A percentile compares a stretch with the other conserved stretches of the same genome.
Conservation (phyloP, 345 rosid genomes). For the Schrenkiella parvula region DNA sequence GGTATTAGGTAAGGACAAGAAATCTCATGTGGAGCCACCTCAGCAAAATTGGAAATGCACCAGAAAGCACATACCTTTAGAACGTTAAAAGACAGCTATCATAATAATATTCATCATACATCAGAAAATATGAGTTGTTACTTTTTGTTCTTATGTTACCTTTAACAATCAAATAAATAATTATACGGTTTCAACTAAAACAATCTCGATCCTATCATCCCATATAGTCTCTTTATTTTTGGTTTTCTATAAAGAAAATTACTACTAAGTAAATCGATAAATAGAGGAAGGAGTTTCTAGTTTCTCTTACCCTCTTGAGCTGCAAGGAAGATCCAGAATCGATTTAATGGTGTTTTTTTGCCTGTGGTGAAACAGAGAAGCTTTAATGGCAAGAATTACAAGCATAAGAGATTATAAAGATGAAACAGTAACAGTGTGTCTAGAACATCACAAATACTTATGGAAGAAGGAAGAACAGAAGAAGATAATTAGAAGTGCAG, state of each 20-base stretch:
- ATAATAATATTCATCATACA: conserved; percentile 27
- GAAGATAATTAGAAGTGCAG: no score
- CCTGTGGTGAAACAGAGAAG: no score
- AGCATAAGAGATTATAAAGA: background rate
- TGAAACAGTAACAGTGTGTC: no score
- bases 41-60: conserved; percentile 35
- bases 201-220: conserved; percentile 25
- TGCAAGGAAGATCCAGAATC: background rate
- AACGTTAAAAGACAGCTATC: conserved; percentile 41
- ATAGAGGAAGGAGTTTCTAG: background rate
- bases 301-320: background rate
- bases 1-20: conserved; percentile 5
- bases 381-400: background rate
- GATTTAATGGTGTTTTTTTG: background rate
- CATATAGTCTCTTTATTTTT: no score
- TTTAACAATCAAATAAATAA: conserved; percentile 9
- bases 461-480: background rate
- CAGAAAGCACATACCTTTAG: conserved; percentile 29
- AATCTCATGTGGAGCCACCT: conserved; percentile 44
- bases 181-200: conserved; percentile 17
- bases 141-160: conserved; percentile 39
- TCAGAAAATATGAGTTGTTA: conserved; percentile 36
- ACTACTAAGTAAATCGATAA: conserved; percentile 5
- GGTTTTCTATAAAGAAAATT: no score
- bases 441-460: background rate